Evolutionary conservation across 2,329 filamentous ascomycete species (phyloP).

Genomic region (Penicillium freii): DNA sequence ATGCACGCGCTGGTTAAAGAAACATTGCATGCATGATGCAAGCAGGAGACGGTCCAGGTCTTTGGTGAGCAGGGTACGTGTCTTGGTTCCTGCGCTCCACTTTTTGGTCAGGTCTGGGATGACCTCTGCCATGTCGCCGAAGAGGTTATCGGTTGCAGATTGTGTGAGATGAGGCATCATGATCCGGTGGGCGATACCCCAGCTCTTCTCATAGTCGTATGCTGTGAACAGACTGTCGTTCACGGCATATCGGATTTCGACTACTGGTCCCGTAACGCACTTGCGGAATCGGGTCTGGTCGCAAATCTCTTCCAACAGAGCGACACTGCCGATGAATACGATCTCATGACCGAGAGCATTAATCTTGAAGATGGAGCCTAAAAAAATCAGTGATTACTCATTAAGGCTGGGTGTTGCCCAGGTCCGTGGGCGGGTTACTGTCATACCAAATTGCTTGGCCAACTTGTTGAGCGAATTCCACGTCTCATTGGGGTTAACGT

Average conservation of each 20-base stretch:
- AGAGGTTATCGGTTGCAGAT: constrained; percentile 39
- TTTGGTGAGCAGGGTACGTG: constrained; percentile 43
- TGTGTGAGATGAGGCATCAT: constrained; percentile 47
- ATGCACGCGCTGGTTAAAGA: constrained; percentile 52
- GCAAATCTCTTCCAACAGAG: constrained; percentile 62
- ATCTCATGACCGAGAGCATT: constrained; percentile 46
- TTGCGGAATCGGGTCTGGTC: constrained; percentile 63
- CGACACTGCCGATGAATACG: constrained; percentile 54
- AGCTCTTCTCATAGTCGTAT: constrained; percentile 50
- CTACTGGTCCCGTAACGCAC: constrained; percentile 52
- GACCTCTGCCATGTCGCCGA: constrained; percentile 49
- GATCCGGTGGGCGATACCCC: constrained; percentile 60
- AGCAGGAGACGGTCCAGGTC: constrained; percentile 55
- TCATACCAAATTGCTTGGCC: constrained; percentile 48
- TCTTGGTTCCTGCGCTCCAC: constrained; percentile 45
- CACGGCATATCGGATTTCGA: constrained; percentile 59
- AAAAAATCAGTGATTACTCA: neutral
- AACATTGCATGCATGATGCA: constrained; percentile 48
- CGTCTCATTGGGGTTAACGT: constrained; percentile 51
- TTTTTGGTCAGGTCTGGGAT: constrained; percentile 49
- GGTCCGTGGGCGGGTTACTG: neutral
- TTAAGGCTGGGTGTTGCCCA: neutral
- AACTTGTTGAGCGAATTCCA: constrained; percentile 52
- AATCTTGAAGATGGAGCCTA: constrained; percentile 61
- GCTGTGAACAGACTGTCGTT: constrained; percentile 68